Evolutionary conservation across 192 early-diverging fungal genomes (phyloP), one percentile per base, ranked within the genome.

Genomic region (Umbelopsis sp.): DNA sequence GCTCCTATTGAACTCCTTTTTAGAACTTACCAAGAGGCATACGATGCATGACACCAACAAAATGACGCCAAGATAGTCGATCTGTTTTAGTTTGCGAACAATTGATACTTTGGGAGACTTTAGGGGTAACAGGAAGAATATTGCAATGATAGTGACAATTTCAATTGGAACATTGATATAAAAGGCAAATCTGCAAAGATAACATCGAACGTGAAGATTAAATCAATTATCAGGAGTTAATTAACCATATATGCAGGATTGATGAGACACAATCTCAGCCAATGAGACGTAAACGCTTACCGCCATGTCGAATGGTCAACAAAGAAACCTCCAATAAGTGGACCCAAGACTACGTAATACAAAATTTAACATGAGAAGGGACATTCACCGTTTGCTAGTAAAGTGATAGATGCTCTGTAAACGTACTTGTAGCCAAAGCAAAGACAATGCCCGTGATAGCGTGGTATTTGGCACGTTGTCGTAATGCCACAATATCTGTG

Each of bases 91-190:
- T 70, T 93, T 92, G 11, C 81, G 76, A 4, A 49, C 30, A 37
- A 83, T 61, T 10, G 76, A 79, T 27, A 86, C 91, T 15, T 65
- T 73, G 35, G 77, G 70, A 5, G 67, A 64, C 18, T 61, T 61
- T 4, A 61, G 30, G 2, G 89, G 88, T n/a, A 90, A 79, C 41
- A 84, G 76, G 37, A 93, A 80, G 41, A 83, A 74, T 15, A 84
- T 11, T 20, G 80, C 55, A 15, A 78, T 66, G 51, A 86, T 52
- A 23, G 86, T 30, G 49, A 84, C 69, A 6, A 71, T 69, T 1
- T 88, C 86, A 47, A 89, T 74, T 22, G 87, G 85, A 13, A 86
- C 37, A 66, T 90, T 90, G 22, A 88, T 82, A 58, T 78, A 89
- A 70, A 88, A 89, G 30, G 75, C 68, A 82, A 82, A 84, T 50